Evolutionary conservation across 2,329 filamentous ascomycete species (phyloP).

Genomic region (Ceratocystis papillata): DNA sequence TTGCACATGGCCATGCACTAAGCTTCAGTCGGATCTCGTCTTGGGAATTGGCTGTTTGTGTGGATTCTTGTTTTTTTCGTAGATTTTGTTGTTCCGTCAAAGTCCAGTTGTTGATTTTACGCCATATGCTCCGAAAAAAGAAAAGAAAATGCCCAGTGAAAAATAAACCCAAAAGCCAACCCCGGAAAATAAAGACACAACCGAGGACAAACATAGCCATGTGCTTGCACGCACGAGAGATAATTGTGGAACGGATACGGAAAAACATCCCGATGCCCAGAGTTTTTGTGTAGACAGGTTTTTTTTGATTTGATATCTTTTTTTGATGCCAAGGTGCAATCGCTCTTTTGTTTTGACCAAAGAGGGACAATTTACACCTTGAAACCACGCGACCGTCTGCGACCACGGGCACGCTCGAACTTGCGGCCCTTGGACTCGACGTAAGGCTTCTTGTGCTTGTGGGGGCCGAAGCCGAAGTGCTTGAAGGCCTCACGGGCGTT

Average conservation of each 20-base stretch:
- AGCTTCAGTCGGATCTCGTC: slow-evolving; percentile 4
- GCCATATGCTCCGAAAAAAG: slow-evolving; percentile 17
- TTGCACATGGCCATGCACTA: slow-evolving; percentile 10
- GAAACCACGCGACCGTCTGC: slow-evolving; percentile 97
- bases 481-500: slow-evolving; percentile 95
- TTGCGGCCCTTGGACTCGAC: slow-evolving; percentile 98
- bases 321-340: slow-evolving; percentile 19
- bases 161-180: slow-evolving; percentile 24
- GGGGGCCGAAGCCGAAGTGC: slow-evolving; percentile 98
- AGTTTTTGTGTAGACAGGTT: slow-evolving; percentile 12
- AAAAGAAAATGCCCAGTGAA: slow-evolving; percentile 10
- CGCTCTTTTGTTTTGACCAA: slow-evolving; percentile 14
- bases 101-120: slow-evolving; percentile 21
- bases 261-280: slow-evolving; percentile 3
- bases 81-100: slow-evolving; percentile 22
- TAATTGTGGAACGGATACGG: slow-evolving; percentile 8
- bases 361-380: slow-evolving; percentile 68
- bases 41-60: slow-evolving; percentile 21
- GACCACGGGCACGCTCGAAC: slow-evolving; percentile 98
- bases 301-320: slow-evolving; percentile 22
- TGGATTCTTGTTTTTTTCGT: slow-evolving; percentile 24
- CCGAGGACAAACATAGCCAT: slow-evolving; percentile 15
- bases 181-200: slow-evolving; percentile 23
- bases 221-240: slow-evolving; percentile 11
- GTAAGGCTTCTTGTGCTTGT: slow-evolving; percentile 98